Evolutionary conservation across 495 filamentous ascomycete species (phyloP).

Genomic region (Penicillium nucicola): DNA sequence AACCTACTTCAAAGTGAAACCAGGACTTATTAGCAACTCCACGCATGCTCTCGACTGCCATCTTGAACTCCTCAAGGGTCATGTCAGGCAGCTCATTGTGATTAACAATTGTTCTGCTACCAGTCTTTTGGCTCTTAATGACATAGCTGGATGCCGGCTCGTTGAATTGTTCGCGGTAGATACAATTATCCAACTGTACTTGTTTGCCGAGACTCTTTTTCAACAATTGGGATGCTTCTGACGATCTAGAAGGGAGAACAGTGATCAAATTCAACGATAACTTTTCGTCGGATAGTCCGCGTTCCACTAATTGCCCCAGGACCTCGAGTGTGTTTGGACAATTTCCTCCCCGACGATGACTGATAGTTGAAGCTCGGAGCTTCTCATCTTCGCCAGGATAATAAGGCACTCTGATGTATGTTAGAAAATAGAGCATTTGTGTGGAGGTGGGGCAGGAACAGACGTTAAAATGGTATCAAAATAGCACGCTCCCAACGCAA

Average conservation of each 20-base stretch:
- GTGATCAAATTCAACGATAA: conserved; percentile 37
- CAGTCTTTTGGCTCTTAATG: conserved; percentile 55
- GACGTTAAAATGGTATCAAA: conserved; percentile 66
- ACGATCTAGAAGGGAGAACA: conserved; percentile 41
- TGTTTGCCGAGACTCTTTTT: conserved; percentile 33
- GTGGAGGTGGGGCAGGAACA: conserved; percentile 21
- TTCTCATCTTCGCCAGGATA: conserved; percentile 71
- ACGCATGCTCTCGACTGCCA: conserved; percentile 26
- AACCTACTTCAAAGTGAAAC: conserved; percentile 72
- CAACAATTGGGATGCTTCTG: conserved; percentile 38
- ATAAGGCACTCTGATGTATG: conserved; percentile 51
- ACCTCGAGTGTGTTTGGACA: conserved; percentile 70
- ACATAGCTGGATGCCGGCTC: conserved; percentile 71
- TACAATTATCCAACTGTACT: conserved; percentile 51
- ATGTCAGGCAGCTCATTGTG: conserved; percentile 67
- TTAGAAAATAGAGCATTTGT: neutral
- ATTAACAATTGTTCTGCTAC: conserved; percentile 67
- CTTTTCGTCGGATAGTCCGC: neutral
- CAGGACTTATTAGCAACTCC: conserved; percentile 32
- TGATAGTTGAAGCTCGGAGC: conserved; percentile 57
- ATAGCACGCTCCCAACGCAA: conserved; percentile 64
- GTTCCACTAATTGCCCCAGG: conserved; percentile 54
- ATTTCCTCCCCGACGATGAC: conserved; percentile 67
- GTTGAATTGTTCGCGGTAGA: conserved; percentile 52
- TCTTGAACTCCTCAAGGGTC: conserved; percentile 54